Evolutionary conservation across 2,329 filamentous ascomycete species (phyloP), one percentile per base, ranked within the genome.

Genomic region (Fusarium oxysporum): DNA sequence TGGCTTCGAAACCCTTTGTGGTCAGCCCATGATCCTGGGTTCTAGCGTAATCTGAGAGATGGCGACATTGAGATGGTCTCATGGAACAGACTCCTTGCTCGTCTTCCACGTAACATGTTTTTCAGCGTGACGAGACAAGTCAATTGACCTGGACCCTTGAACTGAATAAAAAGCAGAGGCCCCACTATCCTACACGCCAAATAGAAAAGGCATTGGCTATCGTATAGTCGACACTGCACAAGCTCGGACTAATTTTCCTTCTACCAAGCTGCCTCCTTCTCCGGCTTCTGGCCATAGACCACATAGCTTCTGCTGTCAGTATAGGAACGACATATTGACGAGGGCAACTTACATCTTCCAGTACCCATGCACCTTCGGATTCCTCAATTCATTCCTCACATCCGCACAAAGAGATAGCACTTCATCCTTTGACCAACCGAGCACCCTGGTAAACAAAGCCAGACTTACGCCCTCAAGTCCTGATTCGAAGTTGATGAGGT

Each of bases 381-480:
- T 59, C 4, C 58, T 68, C 40, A 71, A 10, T n/a, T 71, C 69
- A 10, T n/a, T 68, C 33, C 68, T 59, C 0, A 60, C 58, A 14
- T 71, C 37, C 6, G 54, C 58, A 14, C 68, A 72, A 25, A 71
- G 68, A 12, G 32, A 41, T 9, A 68, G 7, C 6, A 64, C 54
- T 13, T 68, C 25, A 2, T 71, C 67, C n/a, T 68, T 53, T 0
- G 44, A 45, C 74, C 73, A 76, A 0, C 62, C 62, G 4, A 76
- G 65, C 1, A 66, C 57, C 6, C 72, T 64, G 0, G 70, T 76
- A 2, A 73, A 72, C 3, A 70, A n/a, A 9, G 74, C 74, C 41
- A 76, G 47, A 10, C 63, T 51, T 3, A 71, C 63, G 1, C 56
- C 72, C 17, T 75, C 66, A 1, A 74, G 57, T 0, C 69, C 75